Evolutionary conservation across 768 basidiomycete genomes (phyloP), one percentile per base, ranked within the genome.

Genomic region (Leccinum variicolor): DNA sequence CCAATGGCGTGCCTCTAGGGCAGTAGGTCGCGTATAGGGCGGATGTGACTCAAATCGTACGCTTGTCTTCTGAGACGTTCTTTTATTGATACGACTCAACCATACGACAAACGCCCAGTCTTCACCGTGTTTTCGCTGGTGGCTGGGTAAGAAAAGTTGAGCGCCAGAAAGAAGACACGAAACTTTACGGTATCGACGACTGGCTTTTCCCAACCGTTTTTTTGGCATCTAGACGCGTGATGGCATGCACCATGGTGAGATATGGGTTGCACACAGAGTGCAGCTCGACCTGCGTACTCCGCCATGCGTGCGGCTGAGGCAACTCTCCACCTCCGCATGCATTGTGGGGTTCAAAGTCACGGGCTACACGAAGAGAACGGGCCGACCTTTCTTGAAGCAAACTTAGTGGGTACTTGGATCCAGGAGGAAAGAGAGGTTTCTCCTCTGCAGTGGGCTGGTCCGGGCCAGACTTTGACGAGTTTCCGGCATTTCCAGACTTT

Each of bases 401-500:
- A 63, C 80, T 86, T 45, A 92, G 67, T 2, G 94, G 94, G 56
- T 84, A 89, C 74, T 97, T 96, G 61, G 82, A 94, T 19, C 92
- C 92, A 13, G 84, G 77, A 41, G 92, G 91, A 66, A 95, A 94
- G 34, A 95, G 73, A 1, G 87, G 81, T 55, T 81, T 83, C 33
- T 81, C 82, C 59, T 71, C 73, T 29, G 61, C 29, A 29, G 29
- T 29, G 29, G 29, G 29, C 29, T 29, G 13, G 8, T 69, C 55
- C 4, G 67, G 47, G 39, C 63, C 54, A 7, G 69, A 52, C 61
- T 90, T 93, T 31, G 87, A 81, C 1, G 90, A 90, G 64, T 92
- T 94, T 50, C 92, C 91, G n/a, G 91, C 89, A 70, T 93, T 92
- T 46, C 93, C 93, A 57, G 90, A 88, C 70, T 89, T 90, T 61